Base-by-base conservation (phyloP, 2,329 filamentous ascomycete genomes). In the Epichloe aotearoae region DNA sequence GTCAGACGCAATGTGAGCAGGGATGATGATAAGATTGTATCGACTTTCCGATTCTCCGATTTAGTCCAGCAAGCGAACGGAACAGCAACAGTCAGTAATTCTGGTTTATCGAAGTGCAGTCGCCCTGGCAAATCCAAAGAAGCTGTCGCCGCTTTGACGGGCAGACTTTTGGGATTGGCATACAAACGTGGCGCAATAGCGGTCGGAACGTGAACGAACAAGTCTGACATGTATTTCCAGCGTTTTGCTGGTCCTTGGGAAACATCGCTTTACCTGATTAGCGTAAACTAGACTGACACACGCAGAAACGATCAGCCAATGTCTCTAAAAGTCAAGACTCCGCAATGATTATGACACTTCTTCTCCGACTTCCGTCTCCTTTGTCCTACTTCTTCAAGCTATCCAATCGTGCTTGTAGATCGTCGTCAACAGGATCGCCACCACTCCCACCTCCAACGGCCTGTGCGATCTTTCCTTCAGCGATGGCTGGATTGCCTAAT, bases 381-480 rank as follows among this genome's bases (percentile, higher is more conserved):
- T 46, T 20, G 38, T 5, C 30, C 41, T 42, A 80, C 65, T 76
- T 75, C 62, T 86, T 77, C 57, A 97, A 72, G 66, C 90, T 95
- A 65, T 97, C 88, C 49, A 98, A 77, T 53, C 93, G 82, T 56
- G 93, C 91, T 71, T 97, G 90, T 26, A 98, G 79, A 65, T 96
- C 93, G 62, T 96, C 88, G 61, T 96, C 90, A n/a, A 80, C 83
- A 5, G 79, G 73, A 59, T 82, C 82, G 12, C 65, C 65, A 14
- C 60, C 60, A 5, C 69, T 68, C 5, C 72, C 70, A 11, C 76
- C 82, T 7, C 88, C 88, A 57, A 97, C 77, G 15, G 91, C 89
- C 66, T 97, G 87, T 45, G 93, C 91, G 54, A 97, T 80, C 61
- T 80, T 82, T 11, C 82, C 77, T 62, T 96, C 88, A 5, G 84